Conservation (phyloP, 768 basidiomycete species). For the Amanita molliuscula region DNA sequence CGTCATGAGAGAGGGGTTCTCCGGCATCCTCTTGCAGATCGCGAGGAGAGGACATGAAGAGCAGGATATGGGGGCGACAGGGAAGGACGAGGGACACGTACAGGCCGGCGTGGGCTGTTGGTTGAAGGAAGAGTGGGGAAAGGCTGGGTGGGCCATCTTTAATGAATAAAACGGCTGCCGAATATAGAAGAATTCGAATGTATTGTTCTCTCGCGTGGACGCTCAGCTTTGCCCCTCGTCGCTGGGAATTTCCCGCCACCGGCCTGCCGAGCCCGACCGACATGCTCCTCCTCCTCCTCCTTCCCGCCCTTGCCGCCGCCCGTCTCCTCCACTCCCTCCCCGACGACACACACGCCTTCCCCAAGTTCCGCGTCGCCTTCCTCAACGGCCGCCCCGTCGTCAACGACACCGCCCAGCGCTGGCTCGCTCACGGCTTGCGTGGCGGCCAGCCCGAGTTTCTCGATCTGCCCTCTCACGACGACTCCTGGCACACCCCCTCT, state of each 20-base stretch:
- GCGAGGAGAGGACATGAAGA: constrained; percentile 50
- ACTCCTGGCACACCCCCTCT: constrained; percentile 25
- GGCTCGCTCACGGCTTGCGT: constrained; percentile 61
- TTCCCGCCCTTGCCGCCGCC: constrained; percentile 21
- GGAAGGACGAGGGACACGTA: constrained; percentile 15
- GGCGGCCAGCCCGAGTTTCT: constrained; percentile 76
- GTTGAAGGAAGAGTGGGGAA: constrained; percentile 42
- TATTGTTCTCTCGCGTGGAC: constrained; percentile 55
- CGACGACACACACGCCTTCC: constrained; percentile 73
- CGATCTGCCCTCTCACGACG: constrained; percentile 46
- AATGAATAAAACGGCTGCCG: constrained; percentile 63
- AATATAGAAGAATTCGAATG: constrained; percentile 54
- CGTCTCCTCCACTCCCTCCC: constrained; percentile 62
- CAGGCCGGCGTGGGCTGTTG: constrained; percentile 22
- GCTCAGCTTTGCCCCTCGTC: constrained; percentile 44
- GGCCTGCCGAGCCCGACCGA: constrained; percentile 17
- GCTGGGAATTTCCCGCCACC: constrained; percentile 5
- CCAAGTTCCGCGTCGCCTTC: constrained; percentile 73
- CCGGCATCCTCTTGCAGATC: constrained; percentile 40
- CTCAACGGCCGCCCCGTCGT: constrained; percentile 68
- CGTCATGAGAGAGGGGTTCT: constrained; percentile 50
- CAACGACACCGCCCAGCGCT: constrained; percentile 62
- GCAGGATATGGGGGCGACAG: constrained; percentile 18
- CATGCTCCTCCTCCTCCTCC: constrained; percentile 16
- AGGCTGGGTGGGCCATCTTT: constrained; percentile 60